These are phyloP conservation scores for Crithidia thermophila DNA, from an alignment of 208 protist genomes.

Conservation along the genomic window DNA sequence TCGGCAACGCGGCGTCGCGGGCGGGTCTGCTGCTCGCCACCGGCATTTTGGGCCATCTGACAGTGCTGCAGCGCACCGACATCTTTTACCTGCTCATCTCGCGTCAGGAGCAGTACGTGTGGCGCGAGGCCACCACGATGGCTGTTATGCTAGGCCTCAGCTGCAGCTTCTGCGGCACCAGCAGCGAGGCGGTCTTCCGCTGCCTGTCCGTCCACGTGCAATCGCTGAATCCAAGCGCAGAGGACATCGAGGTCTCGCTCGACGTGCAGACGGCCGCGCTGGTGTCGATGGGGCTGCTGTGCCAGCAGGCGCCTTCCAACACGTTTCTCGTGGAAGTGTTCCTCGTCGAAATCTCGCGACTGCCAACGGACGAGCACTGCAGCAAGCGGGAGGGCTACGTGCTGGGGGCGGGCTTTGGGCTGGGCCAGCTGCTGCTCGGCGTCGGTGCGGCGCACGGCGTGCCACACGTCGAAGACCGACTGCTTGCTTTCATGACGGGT, in stretches of 20 bases:
- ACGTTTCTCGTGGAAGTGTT: constrained; percentile 81
- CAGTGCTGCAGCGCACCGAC: constrained; percentile 82
- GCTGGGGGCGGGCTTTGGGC: constrained; percentile 72
- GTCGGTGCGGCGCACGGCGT: constrained; percentile 52
- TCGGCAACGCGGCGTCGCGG: constrained; percentile 53
- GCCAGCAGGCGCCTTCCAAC: constrained; percentile 60
- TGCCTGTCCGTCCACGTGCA: constrained; percentile 88
- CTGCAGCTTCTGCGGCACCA: constrained; percentile 86
- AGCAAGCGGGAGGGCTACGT: constrained; percentile 79
- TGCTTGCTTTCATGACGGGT: constrained; percentile 79
- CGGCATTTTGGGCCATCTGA: constrained; percentile 77
- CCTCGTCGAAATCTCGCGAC: constrained; percentile 81
- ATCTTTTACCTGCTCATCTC: constrained; percentile 85
- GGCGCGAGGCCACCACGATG: constrained; percentile 77
- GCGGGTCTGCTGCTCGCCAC: constrained; percentile 79
- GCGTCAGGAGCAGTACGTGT: constrained; percentile 58
- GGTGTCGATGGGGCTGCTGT: constrained; percentile 77
- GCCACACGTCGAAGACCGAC: constrained; percentile 58
- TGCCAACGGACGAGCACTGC: constrained; percentile 90
- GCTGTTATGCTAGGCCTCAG: constrained; percentile 86
- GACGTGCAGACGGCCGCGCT: constrained; percentile 85
- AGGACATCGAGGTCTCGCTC: constrained; percentile 87
- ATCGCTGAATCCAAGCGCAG: constrained; percentile 75
- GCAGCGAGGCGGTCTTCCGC: constrained; percentile 78
- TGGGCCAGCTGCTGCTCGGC: constrained; percentile 79